Evolutionary conservation across 2,329 filamentous ascomycete genomes (phyloP).

Genomic region (Exserohilum turcica): DNA sequence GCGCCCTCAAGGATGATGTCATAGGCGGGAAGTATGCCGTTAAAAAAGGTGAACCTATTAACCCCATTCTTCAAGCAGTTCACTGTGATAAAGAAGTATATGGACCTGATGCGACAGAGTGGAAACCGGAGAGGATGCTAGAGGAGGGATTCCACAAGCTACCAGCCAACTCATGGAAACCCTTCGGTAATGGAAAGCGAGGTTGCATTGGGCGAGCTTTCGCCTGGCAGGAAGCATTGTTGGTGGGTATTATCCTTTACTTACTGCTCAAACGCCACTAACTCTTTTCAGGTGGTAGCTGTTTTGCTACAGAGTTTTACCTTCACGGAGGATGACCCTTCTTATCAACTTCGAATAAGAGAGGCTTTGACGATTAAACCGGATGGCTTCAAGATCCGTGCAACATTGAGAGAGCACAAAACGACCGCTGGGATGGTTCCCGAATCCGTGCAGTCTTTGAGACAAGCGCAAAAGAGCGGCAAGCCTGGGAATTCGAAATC

Average conservation of each 20-base stretch:
- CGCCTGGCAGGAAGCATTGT: conserved; percentile 25
- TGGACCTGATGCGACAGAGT: conserved; percentile 24
- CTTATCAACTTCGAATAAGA: conserved; percentile 45
- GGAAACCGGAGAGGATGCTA: conserved; percentile 26
- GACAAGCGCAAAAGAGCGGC: neutral
- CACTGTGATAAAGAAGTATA: conserved; percentile 23
- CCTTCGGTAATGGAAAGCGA: conserved; percentile 29
- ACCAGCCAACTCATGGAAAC: conserved; percentile 15
- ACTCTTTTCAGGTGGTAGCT: neutral
- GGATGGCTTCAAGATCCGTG: conserved; percentile 38
- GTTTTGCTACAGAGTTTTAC: conserved; percentile 30
- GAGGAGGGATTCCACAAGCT: conserved; percentile 18
- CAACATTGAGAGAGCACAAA: conserved; percentile 1
- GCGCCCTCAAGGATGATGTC: conserved; percentile 29
- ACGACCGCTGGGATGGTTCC: neutral
- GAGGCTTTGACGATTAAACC: conserved; percentile 50
- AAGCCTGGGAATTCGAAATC: neutral
- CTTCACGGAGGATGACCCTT: conserved; percentile 40
- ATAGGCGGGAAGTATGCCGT: neutral
- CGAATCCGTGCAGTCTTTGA: neutral
- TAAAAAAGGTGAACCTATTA: neutral
- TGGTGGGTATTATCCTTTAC: neutral
- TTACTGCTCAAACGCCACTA: neutral
- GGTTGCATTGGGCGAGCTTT: conserved; percentile 30
- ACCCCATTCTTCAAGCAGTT: conserved; percentile 7